These are phyloP conservation scores for Asterochloris sp. DNA, from an alignment of 139 green algal genomes.

Conservation along the genomic window DNA sequence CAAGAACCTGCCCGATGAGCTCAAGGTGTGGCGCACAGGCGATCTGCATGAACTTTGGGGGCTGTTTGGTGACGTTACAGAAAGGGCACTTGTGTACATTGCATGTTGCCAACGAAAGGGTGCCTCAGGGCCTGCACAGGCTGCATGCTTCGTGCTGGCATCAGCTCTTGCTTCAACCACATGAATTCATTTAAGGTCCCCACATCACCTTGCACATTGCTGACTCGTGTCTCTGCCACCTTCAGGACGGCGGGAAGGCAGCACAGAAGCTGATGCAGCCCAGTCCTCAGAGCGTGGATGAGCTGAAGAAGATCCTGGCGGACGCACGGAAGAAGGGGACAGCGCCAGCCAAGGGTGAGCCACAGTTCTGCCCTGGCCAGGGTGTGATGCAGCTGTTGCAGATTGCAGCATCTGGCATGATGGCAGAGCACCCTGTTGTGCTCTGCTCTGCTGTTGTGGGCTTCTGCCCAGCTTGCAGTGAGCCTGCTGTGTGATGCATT, in stretches of 20 bases:
- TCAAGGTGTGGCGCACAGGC: constrained; percentile 46
- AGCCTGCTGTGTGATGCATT: no score
- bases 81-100: no score
- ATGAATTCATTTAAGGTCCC: not conserved
- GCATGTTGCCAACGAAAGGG: not conserved
- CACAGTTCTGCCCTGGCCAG: not conserved
- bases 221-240: not conserved
- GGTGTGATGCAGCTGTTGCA: not conserved
- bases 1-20: constrained; percentile 85
- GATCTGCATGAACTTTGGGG: not conserved
- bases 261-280: constrained; percentile 25
- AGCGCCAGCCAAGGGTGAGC: constrained; percentile 3
- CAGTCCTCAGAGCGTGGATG: constrained; percentile 47
- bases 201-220: not conserved
- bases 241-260: constrained; percentile 39
- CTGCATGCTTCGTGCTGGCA: no score
- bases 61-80: not conserved
- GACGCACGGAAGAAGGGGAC: constrained; percentile 37
- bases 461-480: no score
- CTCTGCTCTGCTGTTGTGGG: no score
- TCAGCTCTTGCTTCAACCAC: no score
- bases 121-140: not conserved
- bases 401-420: no score
- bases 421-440: no score
- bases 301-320: constrained; percentile 16